These are phyloP conservation scores for Amphibolis antarctica DNA, from an alignment of 106 monocot genomes.

Conservation along the genomic window DNA sequence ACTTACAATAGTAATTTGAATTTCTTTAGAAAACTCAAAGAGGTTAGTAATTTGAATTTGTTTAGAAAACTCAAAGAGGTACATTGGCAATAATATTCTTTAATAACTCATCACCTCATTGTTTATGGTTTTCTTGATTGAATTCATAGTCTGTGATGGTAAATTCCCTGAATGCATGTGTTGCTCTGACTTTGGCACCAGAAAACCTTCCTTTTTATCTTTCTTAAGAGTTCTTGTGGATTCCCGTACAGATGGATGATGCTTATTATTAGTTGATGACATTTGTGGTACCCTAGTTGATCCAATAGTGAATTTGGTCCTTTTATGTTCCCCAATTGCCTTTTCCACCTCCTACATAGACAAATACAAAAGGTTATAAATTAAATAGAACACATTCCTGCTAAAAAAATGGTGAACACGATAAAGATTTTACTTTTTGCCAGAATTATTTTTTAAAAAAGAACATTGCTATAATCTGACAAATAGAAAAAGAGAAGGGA, in stretches of 20 bases:
- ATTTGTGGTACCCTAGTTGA: slow-evolving; percentile 6
- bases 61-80: too few relatives aligned
- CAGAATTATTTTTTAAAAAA: too few relatives aligned
- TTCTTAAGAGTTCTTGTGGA: slow-evolving; percentile 14
- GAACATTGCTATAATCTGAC: background rate
- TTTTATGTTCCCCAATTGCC: slow-evolving; percentile 25
- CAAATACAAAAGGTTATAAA: too few relatives aligned
- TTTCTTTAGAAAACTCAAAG: too few relatives aligned
- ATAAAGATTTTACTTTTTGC: too few relatives aligned
- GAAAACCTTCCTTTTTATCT: slow-evolving; percentile 14
- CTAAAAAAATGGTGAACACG: too few relatives aligned
- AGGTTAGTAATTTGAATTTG: too few relatives aligned
- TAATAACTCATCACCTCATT: slow-evolving; percentile 17
- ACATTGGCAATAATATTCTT: too few relatives aligned
- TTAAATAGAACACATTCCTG: too few relatives aligned
- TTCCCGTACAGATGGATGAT: slow-evolving; percentile 10
- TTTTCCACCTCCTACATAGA: slow-evolving; percentile 15
- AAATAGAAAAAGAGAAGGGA: background rate
- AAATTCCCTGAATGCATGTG: slow-evolving; percentile 9
- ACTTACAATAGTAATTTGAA: too few relatives aligned
- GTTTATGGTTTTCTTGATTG: slow-evolving; percentile 15
- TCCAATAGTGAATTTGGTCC: slow-evolving; percentile 13
- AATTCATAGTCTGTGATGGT: slow-evolving; percentile 3
- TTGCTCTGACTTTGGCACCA: slow-evolving; percentile 13
- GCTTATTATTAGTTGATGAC: slow-evolving; percentile 15